These are phyloP conservation scores for Gastrodia elata DNA, from an alignment of 106 monocot genomes.

Conservation along the genomic window DNA sequence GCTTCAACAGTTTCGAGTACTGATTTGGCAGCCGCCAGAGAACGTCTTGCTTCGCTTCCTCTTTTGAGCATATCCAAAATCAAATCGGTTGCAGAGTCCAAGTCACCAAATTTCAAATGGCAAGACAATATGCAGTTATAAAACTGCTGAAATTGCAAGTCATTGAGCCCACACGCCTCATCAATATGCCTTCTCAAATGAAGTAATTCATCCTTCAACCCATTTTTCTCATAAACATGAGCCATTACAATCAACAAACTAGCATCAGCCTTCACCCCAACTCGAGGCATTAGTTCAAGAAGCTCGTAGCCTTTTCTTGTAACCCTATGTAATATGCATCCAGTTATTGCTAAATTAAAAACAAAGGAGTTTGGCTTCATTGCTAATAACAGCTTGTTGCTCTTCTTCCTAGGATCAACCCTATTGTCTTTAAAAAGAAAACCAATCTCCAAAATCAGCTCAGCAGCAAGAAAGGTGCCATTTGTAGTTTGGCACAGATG, in stretches of 20 bases:
- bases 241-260: conserved; percentile 68
- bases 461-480: conserved; percentile 67
- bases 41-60: conserved; percentile 60
- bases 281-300: conserved; percentile 73
- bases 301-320: conserved; percentile 30
- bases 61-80: conserved; percentile 83
- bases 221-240: conserved; percentile 77
- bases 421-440: conserved; percentile 73
- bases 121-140: conserved; percentile 79
- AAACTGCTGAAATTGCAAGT: conserved; percentile 53
- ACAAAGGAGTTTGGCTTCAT: conserved; percentile 10
- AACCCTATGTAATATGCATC: conserved; percentile 1
- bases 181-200: conserved; percentile 65
- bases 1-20: conserved; percentile 40
- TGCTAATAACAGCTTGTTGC: conserved; percentile 36
- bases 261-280: conserved; percentile 56
- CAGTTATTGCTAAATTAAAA: conserved; percentile 8
- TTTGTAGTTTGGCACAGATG: conserved; percentile 55
- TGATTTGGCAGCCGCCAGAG: conserved; percentile 56
- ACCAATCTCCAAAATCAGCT: conserved; percentile 69
- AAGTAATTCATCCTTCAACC: conserved; percentile 57
- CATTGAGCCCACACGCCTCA: conserved; percentile 40
- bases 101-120: conserved; percentile 75
- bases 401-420: conserved; percentile 69
- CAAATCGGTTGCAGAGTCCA: conserved; percentile 45